Evolutionary conservation across 805 yeast genomes (phyloP).

Genomic region (Brettanomyces anomalus): DNA sequence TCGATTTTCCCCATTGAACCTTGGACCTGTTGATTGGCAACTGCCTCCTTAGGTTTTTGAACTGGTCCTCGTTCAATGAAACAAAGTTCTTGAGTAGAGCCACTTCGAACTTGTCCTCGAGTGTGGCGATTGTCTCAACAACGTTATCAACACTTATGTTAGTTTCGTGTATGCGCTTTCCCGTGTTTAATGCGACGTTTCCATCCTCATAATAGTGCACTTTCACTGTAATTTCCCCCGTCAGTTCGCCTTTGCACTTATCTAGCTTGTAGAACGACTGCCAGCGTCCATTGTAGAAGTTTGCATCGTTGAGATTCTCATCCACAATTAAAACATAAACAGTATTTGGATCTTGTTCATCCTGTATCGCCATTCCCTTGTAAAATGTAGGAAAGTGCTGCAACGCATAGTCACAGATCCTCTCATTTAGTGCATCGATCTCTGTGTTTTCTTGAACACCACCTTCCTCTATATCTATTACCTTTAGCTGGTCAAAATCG

Average conservation of each 20-base stretch:
- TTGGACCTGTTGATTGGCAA: conserved; percentile 87
- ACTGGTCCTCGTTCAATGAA: conserved; percentile 67
- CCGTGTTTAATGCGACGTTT: conserved; percentile 67
- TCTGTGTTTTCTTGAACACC: conserved; percentile 13
- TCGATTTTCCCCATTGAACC: conserved; percentile 92
- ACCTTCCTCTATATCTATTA: conserved; percentile 41
- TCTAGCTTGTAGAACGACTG: conserved; percentile 50
- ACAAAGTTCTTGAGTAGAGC: conserved; percentile 54
- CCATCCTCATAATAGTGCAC: conserved; percentile 96
- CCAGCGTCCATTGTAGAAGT: conserved; percentile 91
- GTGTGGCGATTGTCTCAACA: conserved; percentile 38
- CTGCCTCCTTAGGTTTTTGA: conserved; percentile 82
- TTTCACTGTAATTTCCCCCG: conserved; percentile 55
- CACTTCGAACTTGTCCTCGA: conserved; percentile 55
- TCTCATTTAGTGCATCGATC: conserved; percentile 10
- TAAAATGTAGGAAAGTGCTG: conserved; percentile 58
- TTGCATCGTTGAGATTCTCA: conserved; percentile 59
- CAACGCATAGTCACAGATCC: conserved; percentile 42
- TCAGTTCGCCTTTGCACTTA: conserved; percentile 23
- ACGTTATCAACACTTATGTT: conserved; percentile 15
- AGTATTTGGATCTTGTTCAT: conserved; percentile 24
- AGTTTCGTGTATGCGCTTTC: conserved; percentile 25
- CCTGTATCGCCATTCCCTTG: conserved; percentile 32
- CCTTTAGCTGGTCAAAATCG: conserved; percentile 41
- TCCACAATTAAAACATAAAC: conserved; percentile 52